Evolutionary conservation across 768 basidiomycete genomes (phyloP), one percentile per base, ranked within the genome.

Genomic region (Leccinellum rugosiceps): DNA sequence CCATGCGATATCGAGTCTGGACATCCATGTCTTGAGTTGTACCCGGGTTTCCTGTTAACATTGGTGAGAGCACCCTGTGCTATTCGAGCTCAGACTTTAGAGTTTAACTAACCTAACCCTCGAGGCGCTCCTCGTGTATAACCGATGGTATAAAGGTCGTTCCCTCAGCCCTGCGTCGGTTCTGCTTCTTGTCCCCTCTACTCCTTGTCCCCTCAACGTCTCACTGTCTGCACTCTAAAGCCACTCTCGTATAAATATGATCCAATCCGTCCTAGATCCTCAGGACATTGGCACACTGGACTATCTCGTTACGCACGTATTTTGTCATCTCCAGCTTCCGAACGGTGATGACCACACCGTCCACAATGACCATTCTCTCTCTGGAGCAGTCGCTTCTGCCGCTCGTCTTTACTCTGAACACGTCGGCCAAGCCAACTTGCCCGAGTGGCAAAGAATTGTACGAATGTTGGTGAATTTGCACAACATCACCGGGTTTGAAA

Each of bases 291-390:
- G 6, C 3, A 28, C 50, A 6, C 30, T 43, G 45, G 15, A 19
- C 13, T 80, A 77, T 58, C 17, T 50, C 31, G 50, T 77, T 32
- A 70, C 72, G 35, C 78, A 80, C 53, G 65, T 80, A 0, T 77
- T 79, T 8, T 45, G 44, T 23, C 44, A 78, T 3, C 73, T 75
- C 0, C 65, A 70, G 31, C 62, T 78, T 8, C 78, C 77, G 1
- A 68, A 76, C 45, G 52, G 64, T 9, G 75, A 79, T 3, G 49
- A 50, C 3, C 49, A 50, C 19, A 34, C 11, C 15, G 74, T 10
- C 43, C 41, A 58, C 6, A 62, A 65, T 17, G 72, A 76, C 3
- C 62, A 62, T 30, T 54, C 62, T 2, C 58, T 79, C 1, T 64
- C 68, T 47, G 15, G 50, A n/a, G 56, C 61, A 11, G 60, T 72